Evolutionary conservation across 139 green algal genomes (phyloP), one percentile per base, ranked within the genome.

Genomic region (Micractinium conductrix): DNA sequence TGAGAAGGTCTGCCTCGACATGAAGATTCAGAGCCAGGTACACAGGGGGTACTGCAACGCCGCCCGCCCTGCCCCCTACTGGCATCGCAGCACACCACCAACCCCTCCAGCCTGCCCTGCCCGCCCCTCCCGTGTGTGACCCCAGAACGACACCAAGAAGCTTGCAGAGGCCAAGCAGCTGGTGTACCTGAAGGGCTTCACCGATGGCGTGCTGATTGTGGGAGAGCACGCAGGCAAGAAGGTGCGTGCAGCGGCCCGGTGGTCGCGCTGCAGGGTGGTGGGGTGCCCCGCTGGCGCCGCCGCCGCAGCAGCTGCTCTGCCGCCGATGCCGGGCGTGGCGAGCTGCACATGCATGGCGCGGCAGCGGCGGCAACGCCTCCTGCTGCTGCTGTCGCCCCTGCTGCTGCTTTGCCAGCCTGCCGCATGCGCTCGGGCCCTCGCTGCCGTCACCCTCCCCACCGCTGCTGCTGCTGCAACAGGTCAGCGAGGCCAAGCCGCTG

Each of bases 131-230:
- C n/a, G n/a, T n/a, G n/a, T n/a, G n/a, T n/a, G n/a, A n/a, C n/a
- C n/a, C n/a, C 89, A 98, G 91, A 98, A 99, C 85, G 97, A 99
- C 88, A 93, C 93, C 26, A 95, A 92, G 69, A 99, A 99, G 91
- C 95, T 99, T 74, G 94, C 93, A 28, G 94, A 98, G 85, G 97
- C 97, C 58, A 99, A 99, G 94, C 74, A 93, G 44, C 55, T 93
- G 63, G 95, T 97, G 6, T 99, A 99, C 88, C 92, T 99, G 24
- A 99, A 98, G 91, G 97, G 97, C 10, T 99, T 99, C 91, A 98
- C 93, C 0, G 95, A 99, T 37, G 97, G 97, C 38, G 90, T 98
- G 48, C 96, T 99, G 92, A 86, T 94, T 37, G 92, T 97, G 30
- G 97, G 96, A 30, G 83, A 89, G 26, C 86, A 98, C 84, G 91